These are phyloP conservation scores for Lactarius deliciosus DNA, from an alignment of 768 basidiomycete species.

Conservation along the genomic window DNA sequence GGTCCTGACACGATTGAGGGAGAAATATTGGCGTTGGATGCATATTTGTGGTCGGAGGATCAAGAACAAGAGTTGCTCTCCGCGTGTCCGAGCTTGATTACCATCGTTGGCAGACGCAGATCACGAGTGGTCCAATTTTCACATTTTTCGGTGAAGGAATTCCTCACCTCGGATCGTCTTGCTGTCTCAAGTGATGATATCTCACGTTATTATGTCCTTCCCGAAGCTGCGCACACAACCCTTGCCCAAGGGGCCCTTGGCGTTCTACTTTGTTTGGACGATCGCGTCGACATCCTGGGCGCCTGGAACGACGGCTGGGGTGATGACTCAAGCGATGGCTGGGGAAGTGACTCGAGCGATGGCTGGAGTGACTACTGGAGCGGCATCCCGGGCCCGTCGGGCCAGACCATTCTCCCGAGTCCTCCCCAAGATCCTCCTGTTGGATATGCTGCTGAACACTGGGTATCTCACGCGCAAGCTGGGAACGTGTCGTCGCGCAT, in stretches of 20 bases:
- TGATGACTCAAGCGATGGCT: too few relatives aligned
- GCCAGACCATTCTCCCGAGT: too few relatives aligned
- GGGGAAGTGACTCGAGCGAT: too few relatives aligned
- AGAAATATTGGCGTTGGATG: neutral
- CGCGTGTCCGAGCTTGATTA: neutral
- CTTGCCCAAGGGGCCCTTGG: too few relatives aligned
- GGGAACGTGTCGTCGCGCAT: neutral
- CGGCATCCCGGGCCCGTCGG: too few relatives aligned
- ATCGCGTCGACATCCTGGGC: neutral
- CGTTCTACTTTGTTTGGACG: neutral
- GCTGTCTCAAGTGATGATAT: too few relatives aligned
- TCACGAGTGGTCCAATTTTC: neutral
- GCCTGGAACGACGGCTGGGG: too few relatives aligned
- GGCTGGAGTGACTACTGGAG: too few relatives aligned
- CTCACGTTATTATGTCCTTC: too few relatives aligned
- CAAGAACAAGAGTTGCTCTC: neutral
- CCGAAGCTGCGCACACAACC: too few relatives aligned
- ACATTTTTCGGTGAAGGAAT: too few relatives aligned
- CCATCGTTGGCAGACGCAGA: rapidly evolving
- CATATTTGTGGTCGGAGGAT: neutral
- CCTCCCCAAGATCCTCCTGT: neutral
- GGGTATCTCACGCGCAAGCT: neutral
- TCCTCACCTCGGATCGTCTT: too few relatives aligned
- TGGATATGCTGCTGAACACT: neutral
- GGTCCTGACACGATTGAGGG: neutral